Base-by-base conservation (phyloP, 2,329 filamentous ascomycete species). In the Macrophomina phaseolina region DNA sequence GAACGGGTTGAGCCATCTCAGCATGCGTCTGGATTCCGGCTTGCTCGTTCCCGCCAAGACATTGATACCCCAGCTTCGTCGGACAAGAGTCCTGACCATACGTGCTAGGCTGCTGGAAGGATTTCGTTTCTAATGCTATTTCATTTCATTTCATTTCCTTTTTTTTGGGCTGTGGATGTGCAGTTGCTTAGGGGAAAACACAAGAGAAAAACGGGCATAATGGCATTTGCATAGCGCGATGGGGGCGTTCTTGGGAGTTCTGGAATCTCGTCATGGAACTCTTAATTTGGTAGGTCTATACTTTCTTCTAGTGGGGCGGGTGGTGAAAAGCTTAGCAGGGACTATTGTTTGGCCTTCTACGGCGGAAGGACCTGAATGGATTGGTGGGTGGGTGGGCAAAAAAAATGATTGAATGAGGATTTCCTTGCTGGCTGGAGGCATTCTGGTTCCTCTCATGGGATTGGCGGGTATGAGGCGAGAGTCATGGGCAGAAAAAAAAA, bases 1-100 rank as follows among this genome's bases (percentile, higher is more conserved):
- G 81, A 82, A 67, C 72, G 73, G 23, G 77, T 81, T 4, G 78
- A 79, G 66, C 65, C 71, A 14, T 79, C 78, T 7, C 72, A 78
- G 6, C 73, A 78, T 36, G 75, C 76, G 46, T 79, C 77, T 9
- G 80, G 80, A 5, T 76, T 77, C 66, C 72, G 74, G 42, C 68
- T 82, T 34, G 69, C 68, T 34, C 72, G 76, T 8, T 69, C 68
- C 32, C 71, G 70, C 56, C 68, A 69, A 48, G 75, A 72, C 32
- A 71, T 75, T 40, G 72, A 75, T 30, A 77, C 75, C 3, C 74
- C 75, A 4, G 70, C 70, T n/a, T 70, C 68, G 9, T 73, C 70
- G 1, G 72, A 75, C 51, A 66, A 67, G 36, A 64, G 65, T 36
- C 18, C 36, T n/a, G 56, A 42, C 32, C 65, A 38, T 6, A 30